phyloP scores from a whole-genome alignment of 2,329 filamentous ascomycete genomes.

The Alternaria brassicae region DNA sequence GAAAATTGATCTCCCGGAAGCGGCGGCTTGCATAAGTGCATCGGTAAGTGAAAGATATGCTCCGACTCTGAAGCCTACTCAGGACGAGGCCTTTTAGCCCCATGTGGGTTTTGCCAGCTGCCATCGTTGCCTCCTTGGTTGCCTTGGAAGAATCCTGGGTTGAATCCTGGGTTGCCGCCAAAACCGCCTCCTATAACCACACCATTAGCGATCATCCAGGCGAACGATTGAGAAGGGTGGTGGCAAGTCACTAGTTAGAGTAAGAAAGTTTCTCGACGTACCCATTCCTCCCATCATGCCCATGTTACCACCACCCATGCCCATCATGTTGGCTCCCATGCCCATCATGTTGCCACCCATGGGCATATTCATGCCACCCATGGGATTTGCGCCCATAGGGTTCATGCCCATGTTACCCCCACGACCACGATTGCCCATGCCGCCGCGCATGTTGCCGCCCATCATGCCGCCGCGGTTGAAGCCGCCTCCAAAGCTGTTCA shows the following conservation, averaged over 20 bases:
- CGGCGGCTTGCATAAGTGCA: background rate
- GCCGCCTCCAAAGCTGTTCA: constrained; percentile 49
- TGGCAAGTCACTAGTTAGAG: constrained; percentile 6
- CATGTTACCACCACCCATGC: constrained; percentile 37
- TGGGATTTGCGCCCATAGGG: constrained; percentile 45
- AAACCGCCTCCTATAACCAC: constrained; percentile 58
- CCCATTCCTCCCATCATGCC: constrained; percentile 48
- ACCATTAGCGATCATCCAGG: constrained; percentile 16
- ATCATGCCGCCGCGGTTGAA: constrained; percentile 55
- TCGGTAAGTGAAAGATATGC: background rate
- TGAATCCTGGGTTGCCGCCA: constrained; percentile 72
- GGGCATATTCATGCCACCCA: constrained; percentile 52
- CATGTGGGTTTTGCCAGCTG: constrained; percentile 77
- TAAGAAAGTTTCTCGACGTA: constrained; percentile 26
- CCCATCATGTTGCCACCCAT: constrained; percentile 49
- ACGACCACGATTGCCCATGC: constrained; percentile 54
- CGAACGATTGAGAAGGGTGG: background rate
- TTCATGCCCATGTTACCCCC: constrained; percentile 50
- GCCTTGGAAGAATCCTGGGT: constrained; percentile 72
- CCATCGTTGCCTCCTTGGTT: constrained; percentile 61
- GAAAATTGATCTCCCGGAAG: background rate
- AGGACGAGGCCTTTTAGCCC: constrained; percentile 78
- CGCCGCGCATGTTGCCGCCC: constrained; percentile 52
- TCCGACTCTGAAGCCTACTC: constrained; percentile 56
- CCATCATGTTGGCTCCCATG: constrained; percentile 49